Percentiles rank a stretch among this genome's conserved stretches.
Evolutionary conservation across 2,329 filamentous ascomycete genomes (phyloP).

Genomic region (Ramularia endophylla): DNA sequence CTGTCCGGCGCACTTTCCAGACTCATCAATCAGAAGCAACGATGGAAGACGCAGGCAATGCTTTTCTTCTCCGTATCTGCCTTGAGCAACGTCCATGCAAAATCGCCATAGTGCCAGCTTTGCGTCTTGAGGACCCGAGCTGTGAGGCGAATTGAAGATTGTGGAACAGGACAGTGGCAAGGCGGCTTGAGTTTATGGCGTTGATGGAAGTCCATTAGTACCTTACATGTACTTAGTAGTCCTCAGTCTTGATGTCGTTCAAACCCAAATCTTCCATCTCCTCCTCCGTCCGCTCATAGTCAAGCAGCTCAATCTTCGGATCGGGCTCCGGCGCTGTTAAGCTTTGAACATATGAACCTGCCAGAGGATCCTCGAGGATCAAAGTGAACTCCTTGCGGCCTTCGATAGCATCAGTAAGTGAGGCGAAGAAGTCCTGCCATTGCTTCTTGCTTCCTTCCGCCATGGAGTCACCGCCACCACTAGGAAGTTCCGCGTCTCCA

Average conservation of each 20-base stretch:
- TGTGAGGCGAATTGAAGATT: too few species aligned
- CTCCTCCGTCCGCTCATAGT: constrained; percentile 81
- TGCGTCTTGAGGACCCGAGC: too few species aligned
- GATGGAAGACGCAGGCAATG: too few species aligned
- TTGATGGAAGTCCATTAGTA: too few species aligned
- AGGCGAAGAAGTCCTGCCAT: constrained; percentile 77
- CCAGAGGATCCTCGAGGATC: constrained; percentile 79
- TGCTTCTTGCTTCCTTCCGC: constrained; percentile 55
- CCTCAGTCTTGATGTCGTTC: constrained; percentile 86
- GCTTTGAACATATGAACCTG: constrained; percentile 90
- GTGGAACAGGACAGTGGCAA: too few species aligned
- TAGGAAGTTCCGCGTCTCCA: constrained; percentile 35
- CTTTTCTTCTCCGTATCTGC: too few species aligned
- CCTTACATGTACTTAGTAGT: too few species aligned
- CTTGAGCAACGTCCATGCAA: too few species aligned
- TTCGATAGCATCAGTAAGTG: constrained; percentile 69
- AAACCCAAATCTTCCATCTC: constrained; percentile 92
- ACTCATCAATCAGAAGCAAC: too few species aligned
- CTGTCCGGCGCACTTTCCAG: too few species aligned
- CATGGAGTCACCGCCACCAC: constrained; percentile 67
- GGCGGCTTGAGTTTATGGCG: too few species aligned
- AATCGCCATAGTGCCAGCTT: too few species aligned
- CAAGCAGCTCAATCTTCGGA: constrained; percentile 71
- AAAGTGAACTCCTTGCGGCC: constrained; percentile 78
- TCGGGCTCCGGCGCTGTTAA: constrained; percentile 74